These are phyloP conservation scores for Cairneyella variabilis DNA, from an alignment of 495 filamentous ascomycete species.

Conservation along the genomic window DNA sequence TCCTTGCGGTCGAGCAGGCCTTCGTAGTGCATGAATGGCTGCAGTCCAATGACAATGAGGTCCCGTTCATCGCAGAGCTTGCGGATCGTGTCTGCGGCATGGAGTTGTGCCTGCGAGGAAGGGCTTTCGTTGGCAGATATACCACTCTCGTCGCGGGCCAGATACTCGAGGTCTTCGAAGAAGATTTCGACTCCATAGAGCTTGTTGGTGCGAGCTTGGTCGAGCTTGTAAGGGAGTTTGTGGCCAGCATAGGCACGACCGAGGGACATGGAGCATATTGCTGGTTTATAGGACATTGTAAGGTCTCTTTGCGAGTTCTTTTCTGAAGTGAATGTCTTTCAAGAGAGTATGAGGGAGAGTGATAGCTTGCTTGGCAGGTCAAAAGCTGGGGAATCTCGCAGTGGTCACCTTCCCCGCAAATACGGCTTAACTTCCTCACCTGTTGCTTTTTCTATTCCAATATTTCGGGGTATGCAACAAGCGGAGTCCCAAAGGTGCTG, in stretches of 20 bases:
- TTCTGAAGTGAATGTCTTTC: neutral
- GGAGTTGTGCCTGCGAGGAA: conserved; percentile 38
- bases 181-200: conserved; percentile 73
- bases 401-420: too few relatives aligned
- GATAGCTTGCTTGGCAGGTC: too few relatives aligned
- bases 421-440: too few relatives aligned
- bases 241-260: conserved; percentile 50
- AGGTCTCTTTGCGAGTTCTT: neutral
- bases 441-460: too few relatives aligned
- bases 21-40: conserved; percentile 79
- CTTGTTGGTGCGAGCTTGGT: conserved; percentile 58
- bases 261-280: conserved; percentile 18
- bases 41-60: conserved; percentile 65
- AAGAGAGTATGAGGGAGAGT: neutral
- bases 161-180: conserved; percentile 68
- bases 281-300: conserved; percentile 16
- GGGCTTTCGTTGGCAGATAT: conserved; percentile 24
- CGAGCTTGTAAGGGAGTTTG: conserved; percentile 58
- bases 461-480: too few relatives aligned
- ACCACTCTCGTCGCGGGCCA: conserved; percentile 39
- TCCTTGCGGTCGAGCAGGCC: conserved; percentile 62
- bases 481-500: too few relatives aligned
- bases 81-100: conserved; percentile 52
- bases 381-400: too few relatives aligned
- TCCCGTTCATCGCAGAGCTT: conserved; percentile 52